Evolutionary conservation across 805 yeast species (phyloP), one percentile per base, ranked within the genome.

Genomic region (Candida ortonii): DNA sequence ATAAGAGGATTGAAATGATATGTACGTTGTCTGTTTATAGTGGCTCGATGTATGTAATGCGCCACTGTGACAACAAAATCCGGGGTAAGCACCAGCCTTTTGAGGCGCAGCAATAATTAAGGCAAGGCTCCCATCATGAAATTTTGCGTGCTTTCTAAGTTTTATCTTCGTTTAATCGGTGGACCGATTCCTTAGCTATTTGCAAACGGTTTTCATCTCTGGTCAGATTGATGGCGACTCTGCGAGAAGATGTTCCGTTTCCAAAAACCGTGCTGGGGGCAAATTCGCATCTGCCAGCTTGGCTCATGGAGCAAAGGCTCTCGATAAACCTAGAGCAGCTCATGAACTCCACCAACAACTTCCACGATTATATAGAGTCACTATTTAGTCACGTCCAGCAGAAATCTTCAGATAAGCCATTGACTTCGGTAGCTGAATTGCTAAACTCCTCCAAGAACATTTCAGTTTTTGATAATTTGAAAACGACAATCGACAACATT

Each of bases 311-410:
- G 10, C 14, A 44, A 8, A 31, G 61, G 23, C 14, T 28, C 3
- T 39, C 50, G 3, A 36, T 55, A 8, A 34, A 37, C 11, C 5
- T 34, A 3, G 19, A 28, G 7, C 39, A 49, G 11, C 25, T 51
- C 16, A 53, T 46, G 52, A 55, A 53, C 32, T 46, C 58, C 7
- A 28, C 43, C 7, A 50, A 52, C 32, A 42, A 43, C 12, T 15
- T 53, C 13, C 53, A 45, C 29, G 48, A 47, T 3, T 46, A 49
- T 24, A 44, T 56, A 9, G 57, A 55, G 21, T 38, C 33, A n/a
- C 26, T 56, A 6, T 48, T 50, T 16, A 22, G 19, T n/a, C 38
- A 33, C 16, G 30, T 36, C 8, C 18, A 22, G 5, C 19, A 25
- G 11, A 2, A 29, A 3, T n/a, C n/a, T 2, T n/a, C 28, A 4